Base-by-base conservation (phyloP, 1,284 basidiomycete genomes). In the Peniophora sp. region DNA sequence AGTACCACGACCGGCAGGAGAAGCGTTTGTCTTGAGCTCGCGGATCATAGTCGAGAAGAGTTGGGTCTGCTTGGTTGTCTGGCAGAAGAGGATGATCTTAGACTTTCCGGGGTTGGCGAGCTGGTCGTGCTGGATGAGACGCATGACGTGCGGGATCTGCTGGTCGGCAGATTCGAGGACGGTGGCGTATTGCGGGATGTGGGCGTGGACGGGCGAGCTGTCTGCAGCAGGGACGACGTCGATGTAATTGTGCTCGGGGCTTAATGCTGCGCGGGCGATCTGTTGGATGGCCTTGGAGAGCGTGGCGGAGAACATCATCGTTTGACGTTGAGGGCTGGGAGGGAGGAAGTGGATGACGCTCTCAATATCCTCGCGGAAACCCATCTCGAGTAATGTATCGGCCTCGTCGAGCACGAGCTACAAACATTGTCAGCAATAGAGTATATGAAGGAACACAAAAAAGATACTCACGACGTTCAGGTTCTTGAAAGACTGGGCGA, bases 361-460 rank as follows among this genome's bases (percentile, higher is more conserved):
- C 36, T 92, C 80, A 45, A 99, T 83, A 58, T 97, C 94, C 45
- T 89, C 81, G 9, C 89, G 81, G 82, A 99, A 99, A 58, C 96
- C 96, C 87, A 97, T 92, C 58, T 97, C 94, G 41, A 99, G 76
- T 12, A 98, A 77, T 0, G 92, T 96, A 66, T 99, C 97, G 10
- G 94, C 94, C 69, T 98, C 96, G 63, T 99, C 96, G 50, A 99
- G 74, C 54, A 98, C 76, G 52, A 98, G 77, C 83, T 92, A 61
- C 35, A 48, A n/a, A 48, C 45, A 19, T 5, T 6, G 27, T 32
- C 27, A 32, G 27, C 12, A n/a, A 17, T 16, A 49, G 27, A 51
- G 48, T n/a, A 23, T 46, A 49, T 58, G 54, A 58, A 51, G 8
- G 51, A 50, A 25, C 35, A 44, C 49, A 32, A 12, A 38, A 23